phyloP scores from a whole-genome alignment of 2,329 filamentous ascomycete genomes.

The Trichoderma semiorbis region DNA sequence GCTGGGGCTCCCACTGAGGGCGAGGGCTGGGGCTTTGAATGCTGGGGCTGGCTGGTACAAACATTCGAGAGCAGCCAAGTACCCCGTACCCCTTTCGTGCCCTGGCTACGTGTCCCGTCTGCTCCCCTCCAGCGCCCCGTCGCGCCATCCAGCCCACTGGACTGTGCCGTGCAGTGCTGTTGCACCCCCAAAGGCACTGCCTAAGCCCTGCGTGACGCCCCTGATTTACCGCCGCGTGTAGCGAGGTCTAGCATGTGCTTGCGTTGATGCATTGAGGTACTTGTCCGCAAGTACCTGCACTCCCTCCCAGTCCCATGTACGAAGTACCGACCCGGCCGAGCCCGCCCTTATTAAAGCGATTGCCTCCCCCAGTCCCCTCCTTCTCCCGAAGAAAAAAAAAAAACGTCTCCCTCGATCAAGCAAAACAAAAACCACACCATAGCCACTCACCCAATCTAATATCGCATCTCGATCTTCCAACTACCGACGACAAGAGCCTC shows the following conservation, averaged over 20 bases:
- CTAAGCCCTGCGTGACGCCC: slow-evolving; percentile 21
- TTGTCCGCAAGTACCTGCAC: slow-evolving; percentile 19
- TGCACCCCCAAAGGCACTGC: slow-evolving; percentile 13
- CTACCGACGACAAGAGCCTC: slow-evolving; percentile 6
- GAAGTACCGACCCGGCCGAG: slow-evolving; percentile 31
- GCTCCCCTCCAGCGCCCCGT: slow-evolving; percentile 17
- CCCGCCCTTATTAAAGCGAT: slow-evolving; percentile 33
- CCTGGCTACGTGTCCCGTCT: slow-evolving; percentile 19
- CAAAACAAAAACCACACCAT: slow-evolving; percentile 2
- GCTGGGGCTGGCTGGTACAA: slow-evolving; percentile 20
- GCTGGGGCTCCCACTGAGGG: slow-evolving; percentile 17
- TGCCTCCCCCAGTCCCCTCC: slow-evolving; percentile 24
- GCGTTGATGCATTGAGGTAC: slow-evolving; percentile 16
- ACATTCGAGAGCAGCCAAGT: slow-evolving; percentile 20
- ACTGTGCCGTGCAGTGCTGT: slow-evolving; percentile 15
- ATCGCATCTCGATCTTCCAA: slow-evolving; percentile 4
- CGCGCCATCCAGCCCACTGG: slow-evolving; percentile 17
- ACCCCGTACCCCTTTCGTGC: slow-evolving; percentile 19
- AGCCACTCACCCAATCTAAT: not conserved
- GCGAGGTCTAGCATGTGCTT: slow-evolving; percentile 24
- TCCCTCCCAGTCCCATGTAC: slow-evolving; percentile 19
- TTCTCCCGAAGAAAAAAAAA: slow-evolving; percentile 21
- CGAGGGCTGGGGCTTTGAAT: slow-evolving; percentile 2
- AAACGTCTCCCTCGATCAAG: slow-evolving; percentile 14
- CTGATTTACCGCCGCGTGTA: slow-evolving; percentile 28